phyloP scores from a whole-genome alignment of 768 basidiomycete species.

The Phylloporus sp. region DNA sequence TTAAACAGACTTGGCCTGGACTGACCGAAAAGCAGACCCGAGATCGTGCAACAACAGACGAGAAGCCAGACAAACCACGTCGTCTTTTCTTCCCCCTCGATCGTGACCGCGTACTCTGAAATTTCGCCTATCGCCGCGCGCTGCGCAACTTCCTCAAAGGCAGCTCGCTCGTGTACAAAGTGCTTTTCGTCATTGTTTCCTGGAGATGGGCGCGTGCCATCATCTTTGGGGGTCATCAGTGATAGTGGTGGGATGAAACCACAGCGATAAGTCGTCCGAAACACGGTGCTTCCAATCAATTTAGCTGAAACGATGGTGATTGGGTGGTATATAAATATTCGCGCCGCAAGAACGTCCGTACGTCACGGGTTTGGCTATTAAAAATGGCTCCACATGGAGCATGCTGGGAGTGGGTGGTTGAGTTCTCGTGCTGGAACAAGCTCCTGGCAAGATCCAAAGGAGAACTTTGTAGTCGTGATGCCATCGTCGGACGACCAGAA shows the following conservation, averaged over 20 bases:
- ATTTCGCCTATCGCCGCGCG: conserved; percentile 40
- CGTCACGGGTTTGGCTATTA: neutral
- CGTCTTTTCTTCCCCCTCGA: conserved; percentile 60
- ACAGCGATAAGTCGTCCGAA: neutral
- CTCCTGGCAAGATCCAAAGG: no score
- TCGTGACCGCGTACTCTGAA: conserved; percentile 53
- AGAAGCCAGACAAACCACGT: conserved; percentile 78
- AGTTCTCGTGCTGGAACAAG: no score
- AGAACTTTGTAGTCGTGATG: no score
- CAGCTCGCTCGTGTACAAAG: neutral
- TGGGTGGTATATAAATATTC: neutral
- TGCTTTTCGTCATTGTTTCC: conserved; percentile 4
- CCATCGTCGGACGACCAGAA: no score
- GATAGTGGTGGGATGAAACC: neutral
- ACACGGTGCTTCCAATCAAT: neutral
- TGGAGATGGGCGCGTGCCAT: neutral
- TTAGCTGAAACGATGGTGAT: neutral
- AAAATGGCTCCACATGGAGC: neutral
- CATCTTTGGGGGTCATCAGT: neutral
- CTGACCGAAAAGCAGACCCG: conserved; percentile 71
- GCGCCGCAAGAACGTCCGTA: neutral
- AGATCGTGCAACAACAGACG: conserved; percentile 68
- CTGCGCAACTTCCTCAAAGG: conserved; percentile 16
- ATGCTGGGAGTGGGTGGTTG: no score
- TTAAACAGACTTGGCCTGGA: neutral